Evolutionary conservation across 179 eudicot species (phyloP).

Genomic region (Monotropa hypopitys): DNA sequence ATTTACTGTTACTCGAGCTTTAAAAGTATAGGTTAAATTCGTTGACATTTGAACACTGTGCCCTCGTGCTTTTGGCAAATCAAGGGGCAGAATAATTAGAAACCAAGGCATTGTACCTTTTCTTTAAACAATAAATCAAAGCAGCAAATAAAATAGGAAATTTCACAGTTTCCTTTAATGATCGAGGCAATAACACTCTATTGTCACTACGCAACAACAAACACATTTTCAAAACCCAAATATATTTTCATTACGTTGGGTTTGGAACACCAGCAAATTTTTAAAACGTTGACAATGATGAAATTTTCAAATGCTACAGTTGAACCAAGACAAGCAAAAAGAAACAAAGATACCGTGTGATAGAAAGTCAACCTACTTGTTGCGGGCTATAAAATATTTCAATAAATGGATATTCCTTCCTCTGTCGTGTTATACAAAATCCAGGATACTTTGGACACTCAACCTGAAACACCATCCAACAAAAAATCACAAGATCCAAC

Average conservation of each 20-base stretch:
- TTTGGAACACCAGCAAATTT: neutral
- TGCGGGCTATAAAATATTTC: constrained; percentile 87
- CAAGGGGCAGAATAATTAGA: neutral
- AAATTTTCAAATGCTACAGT: neutral
- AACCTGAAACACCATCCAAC: constrained; percentile 40
- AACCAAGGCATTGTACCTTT: neutral
- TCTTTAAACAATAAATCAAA: neutral
- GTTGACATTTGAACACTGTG: neutral
- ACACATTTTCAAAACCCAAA: neutral
- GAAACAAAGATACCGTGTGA: neutral
- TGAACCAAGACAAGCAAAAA: neutral
- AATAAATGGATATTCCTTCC: constrained; percentile 75
- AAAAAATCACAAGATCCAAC: neutral
- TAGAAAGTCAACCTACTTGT: constrained; percentile 39
- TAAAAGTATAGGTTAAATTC: neutral
- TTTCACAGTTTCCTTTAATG: neutral
- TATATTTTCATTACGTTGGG: neutral
- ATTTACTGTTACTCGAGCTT: neutral
- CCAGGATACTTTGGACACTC: constrained; percentile 98
- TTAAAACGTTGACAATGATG: neutral
- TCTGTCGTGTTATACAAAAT: constrained; percentile 75
- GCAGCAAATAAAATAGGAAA: neutral
- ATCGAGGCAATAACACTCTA: neutral
- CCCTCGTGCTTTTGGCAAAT: neutral
- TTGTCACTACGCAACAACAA: neutral